Conservation (phyloP, 2,329 filamentous ascomycete species). For the Neonectria coccinea region DNA sequence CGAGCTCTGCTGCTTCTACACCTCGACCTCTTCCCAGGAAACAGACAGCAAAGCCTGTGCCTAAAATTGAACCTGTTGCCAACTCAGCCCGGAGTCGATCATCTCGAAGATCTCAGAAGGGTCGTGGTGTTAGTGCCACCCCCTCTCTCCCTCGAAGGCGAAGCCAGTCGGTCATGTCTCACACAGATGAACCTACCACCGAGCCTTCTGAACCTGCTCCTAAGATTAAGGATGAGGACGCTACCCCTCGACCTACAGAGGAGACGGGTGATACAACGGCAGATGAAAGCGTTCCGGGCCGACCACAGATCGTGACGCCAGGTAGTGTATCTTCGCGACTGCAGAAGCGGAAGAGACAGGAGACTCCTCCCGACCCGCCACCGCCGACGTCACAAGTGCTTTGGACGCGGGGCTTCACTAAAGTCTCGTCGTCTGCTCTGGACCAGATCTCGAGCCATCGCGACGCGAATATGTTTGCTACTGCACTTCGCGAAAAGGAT, state of each 20-base stretch:
- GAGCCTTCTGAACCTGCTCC: constrained; percentile 54
- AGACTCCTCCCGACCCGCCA: constrained; percentile 60
- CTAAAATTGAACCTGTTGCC: constrained; percentile 39
- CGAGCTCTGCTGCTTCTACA: constrained; percentile 48
- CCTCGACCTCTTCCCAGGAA: constrained; percentile 48
- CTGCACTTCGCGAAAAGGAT: constrained; percentile 78
- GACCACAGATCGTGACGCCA: constrained; percentile 53
- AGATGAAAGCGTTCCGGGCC: constrained; percentile 62
- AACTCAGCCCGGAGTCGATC: constrained; percentile 50
- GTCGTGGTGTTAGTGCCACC: constrained; percentile 50
- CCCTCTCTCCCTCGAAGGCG: constrained; percentile 52
- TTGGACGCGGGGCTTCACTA: constrained; percentile 80
- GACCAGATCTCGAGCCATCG: constrained; percentile 83
- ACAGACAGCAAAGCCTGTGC: constrained; percentile 47
- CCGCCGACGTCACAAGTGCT: constrained; percentile 75
- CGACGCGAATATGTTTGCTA: constrained; percentile 82
- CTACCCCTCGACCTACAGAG: constrained; percentile 65
- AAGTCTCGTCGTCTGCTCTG: constrained; percentile 77
- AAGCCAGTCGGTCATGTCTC: constrained; percentile 61
- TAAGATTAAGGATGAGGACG: constrained; percentile 70
- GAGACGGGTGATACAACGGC: constrained; percentile 68
- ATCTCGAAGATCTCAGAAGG: constrained; percentile 52
- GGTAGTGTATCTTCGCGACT: constrained; percentile 53
- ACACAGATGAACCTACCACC: constrained; percentile 60
- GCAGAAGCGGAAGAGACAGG: constrained; percentile 69